phyloP scores from a whole-genome alignment of 2,329 filamentous ascomycete genomes.

The Penicillium sp. region DNA sequence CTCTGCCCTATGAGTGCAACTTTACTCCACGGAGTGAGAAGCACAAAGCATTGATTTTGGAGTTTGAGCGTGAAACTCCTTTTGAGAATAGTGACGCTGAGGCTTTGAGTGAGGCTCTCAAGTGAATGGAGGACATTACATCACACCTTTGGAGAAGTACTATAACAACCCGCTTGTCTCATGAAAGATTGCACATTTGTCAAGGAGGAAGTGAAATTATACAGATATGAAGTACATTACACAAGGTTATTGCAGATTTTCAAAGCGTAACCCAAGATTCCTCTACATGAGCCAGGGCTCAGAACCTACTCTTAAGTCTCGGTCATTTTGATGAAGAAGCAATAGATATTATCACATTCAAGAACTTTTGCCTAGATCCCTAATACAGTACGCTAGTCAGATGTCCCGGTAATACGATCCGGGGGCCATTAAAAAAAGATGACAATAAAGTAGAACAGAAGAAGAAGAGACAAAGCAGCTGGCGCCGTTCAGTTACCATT shows the following conservation, averaged over 20 bases:
- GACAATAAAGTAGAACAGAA: neutral
- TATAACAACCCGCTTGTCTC: no score
- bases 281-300: no score
- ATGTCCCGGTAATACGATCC: conserved; percentile 6
- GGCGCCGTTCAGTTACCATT: conserved; percentile 15
- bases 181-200: no score
- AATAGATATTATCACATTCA: conserved; percentile 1
- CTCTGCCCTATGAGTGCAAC: conserved; percentile 10
- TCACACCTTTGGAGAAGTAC: no score
- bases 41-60: neutral
- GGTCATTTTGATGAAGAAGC: neutral
- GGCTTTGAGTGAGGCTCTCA: neutral
- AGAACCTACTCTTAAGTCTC: no score
- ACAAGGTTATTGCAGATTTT: no score
- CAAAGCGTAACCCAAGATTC: no score
- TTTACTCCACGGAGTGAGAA: neutral
- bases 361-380: conserved; percentile 8
- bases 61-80: neutral
- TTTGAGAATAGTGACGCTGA: neutral
- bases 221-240: no score
- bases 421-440: conserved; percentile 3
- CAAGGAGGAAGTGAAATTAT: no score
- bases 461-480: neutral
- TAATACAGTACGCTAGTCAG: conserved; percentile 9
- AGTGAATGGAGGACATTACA: neutral